Evolutionary conservation across 1,284 basidiomycete species (phyloP).

Genomic region (Papiliotrema flavescens): DNA sequence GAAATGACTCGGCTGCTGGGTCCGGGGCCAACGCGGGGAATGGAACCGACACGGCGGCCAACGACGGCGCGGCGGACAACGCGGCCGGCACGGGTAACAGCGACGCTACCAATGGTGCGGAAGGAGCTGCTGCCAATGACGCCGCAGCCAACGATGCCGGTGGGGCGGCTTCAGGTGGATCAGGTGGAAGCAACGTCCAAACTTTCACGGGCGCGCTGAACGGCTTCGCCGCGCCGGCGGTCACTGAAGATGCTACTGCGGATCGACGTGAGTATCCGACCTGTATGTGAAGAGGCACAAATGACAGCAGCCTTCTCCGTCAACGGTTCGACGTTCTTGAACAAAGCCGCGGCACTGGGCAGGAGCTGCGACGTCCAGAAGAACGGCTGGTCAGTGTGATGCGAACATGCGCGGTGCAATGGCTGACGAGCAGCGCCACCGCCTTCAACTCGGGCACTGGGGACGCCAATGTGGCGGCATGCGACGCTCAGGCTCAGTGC

Average conservation of each 20-base stretch:
- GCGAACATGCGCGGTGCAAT: not conserved
- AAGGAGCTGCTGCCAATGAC: constrained; percentile 21
- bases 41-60: not conserved
- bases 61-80: too few relatives aligned
- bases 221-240: constrained; percentile 14
- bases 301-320: constrained; percentile 18
- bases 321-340: constrained; percentile 55
- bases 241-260: constrained; percentile 12
- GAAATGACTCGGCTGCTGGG: constrained; percentile 12
- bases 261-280: constrained; percentile 4
- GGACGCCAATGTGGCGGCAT: constrained; percentile 15
- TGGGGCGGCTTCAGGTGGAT: constrained; percentile 26
- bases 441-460: constrained; percentile 21
- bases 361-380: constrained; percentile 53
- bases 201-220: constrained; percentile 55
- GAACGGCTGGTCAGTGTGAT: constrained; percentile 22
- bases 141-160: constrained; percentile 14
- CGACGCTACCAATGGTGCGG: constrained; percentile 5
- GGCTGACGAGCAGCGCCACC: constrained; percentile 14
- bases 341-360: constrained; percentile 54
- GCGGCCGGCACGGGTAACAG: too few relatives aligned
- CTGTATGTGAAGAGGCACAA: not conserved
- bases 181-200: constrained; percentile 53
- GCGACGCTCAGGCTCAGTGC: constrained; percentile 11
- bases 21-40: not conserved